Evolutionary conservation across 495 filamentous ascomycete species (phyloP), one percentile per base, ranked within the genome.

Genomic region (Aspergillus funiculosus): DNA sequence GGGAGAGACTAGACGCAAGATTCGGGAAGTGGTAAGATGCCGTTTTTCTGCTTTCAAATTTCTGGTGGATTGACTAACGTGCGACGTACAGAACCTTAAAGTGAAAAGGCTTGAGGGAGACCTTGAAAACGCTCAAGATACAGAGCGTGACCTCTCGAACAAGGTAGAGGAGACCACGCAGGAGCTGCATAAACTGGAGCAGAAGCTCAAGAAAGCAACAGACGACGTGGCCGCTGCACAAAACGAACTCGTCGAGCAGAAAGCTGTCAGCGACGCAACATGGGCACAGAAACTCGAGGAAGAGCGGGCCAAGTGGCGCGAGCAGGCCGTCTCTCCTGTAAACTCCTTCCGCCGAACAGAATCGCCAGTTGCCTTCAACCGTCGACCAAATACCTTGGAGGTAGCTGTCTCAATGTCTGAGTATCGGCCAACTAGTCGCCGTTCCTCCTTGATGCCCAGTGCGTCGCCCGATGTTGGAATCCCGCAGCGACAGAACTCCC

Each of bases 91-190:
- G 87, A 85, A 83, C 42, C 67, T 78, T 11, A 91, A 86, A 56
- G 75, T 75, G 4, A 88, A 86, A 61, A 78, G 78, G 27, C 64
- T 83, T 8, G 90, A 96, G 54, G 86, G 95, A 50, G 87, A 95
- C 36, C 66, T 94, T 9, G 90, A 95, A 55, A 76, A 73, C 43
- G 69, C 81, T 17, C 80, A 75, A 53, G 80, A 81, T 28, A 75
- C 75, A 22, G 71, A 85, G 40, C 76, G 81, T 9, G 78, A 76
- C 15, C 68, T 88, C 6, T 70, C 79, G 38, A 62, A 61, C 50
- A 75, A 78, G 34, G 62, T 83, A 3, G 58, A 76, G 10, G 75
- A 81, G 26, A 78, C 79, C 34, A 78, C 75, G 27, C 64, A 76
- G n/a, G 76, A 85, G 54, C 46, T 86, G n/a, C 75, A 82, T 44